Evolutionary conservation across 805 yeast genomes (phyloP), one percentile per base, ranked within the genome.

Genomic region (Metschnikowia hibisci): DNA sequence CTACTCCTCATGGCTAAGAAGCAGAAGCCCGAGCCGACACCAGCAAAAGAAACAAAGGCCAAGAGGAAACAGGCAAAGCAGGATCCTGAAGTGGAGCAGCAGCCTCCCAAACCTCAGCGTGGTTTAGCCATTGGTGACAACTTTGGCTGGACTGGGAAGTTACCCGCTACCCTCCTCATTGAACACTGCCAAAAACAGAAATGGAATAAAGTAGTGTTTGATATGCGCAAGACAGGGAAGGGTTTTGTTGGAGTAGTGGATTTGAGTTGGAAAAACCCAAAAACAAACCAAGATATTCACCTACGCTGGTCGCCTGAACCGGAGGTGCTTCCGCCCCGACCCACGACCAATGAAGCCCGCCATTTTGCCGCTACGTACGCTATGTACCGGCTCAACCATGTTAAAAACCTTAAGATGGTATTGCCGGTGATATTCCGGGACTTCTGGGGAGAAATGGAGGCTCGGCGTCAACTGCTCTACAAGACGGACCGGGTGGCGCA

Each of bases 141-240:
- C 29, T 67, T 81, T 34, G 87, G 91, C 23, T 89, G 96, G 96
- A 89, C 96, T 0, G 99, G 99, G 1, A 91, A 91, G 55, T 69
- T 91, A 12, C 98, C 99, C 0, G 88, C 86, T 2, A 81, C 93
- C 0, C 63, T 91, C 13, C 73, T 91, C 4, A 87, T 87, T 56
- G 99, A 91, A 57, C 83, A 81, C 50, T 85, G 93, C 49, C 96
- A 87, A 60, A 85, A 83, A 59, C 80, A 77, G 46, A 87, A 88
- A 63, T 91, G 99, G 99, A 84, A 82, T 45, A 83, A 82, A 51
- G 95, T 87, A 3, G 81, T 76, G 16, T 87, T 87, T 52, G 90
- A 86, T 38, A 82, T 84, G 85, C 74, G 66, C 34, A 58, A 63
- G 48, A 46, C 51, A 6, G 37, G 49, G 32, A 57, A 54, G 36